Conservation (phyloP, 192 early-diverging fungal genomes). For the Coemansia sp. region DNA sequence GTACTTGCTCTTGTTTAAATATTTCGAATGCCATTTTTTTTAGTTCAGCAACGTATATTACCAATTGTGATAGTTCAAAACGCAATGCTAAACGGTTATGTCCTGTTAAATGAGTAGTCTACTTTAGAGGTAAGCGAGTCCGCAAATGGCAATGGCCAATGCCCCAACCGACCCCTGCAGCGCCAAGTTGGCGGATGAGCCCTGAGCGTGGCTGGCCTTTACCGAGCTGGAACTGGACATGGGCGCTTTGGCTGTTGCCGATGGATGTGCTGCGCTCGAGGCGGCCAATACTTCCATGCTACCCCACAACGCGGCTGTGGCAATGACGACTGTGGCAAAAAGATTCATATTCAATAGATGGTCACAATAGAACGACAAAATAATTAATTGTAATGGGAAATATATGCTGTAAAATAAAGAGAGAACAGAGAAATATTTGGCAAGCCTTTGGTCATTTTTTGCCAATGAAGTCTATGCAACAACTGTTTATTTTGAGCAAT, state of each 20-base stretch:
- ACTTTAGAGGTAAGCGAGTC: conserved; percentile 36
- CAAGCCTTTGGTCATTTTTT: too few relatives aligned
- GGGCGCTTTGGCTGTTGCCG: conserved; percentile 2
- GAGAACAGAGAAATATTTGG: too few relatives aligned
- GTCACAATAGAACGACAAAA: too few relatives aligned
- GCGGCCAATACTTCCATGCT: background rate
- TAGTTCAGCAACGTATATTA: background rate
- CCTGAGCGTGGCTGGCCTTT: conserved; percentile 20
- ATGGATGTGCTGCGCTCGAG: conserved; percentile 1
- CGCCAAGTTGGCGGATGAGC: conserved; percentile 16
- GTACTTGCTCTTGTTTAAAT: conserved; percentile 29
- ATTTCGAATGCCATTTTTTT: background rate
- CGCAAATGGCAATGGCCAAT: conserved; percentile 39
- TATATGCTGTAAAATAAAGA: too few relatives aligned
- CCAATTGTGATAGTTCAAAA: background rate
- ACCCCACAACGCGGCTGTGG: background rate
- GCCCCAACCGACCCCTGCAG: conserved; percentile 40
- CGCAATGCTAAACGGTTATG: background rate
- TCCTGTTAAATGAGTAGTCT: background rate
- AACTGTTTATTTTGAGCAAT: conserved; percentile 4
- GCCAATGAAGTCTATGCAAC: background rate
- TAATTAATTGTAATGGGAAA: background rate
- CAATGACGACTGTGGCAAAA: background rate
- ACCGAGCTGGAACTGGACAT: conserved; percentile 14
- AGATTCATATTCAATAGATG: background rate